Evolutionary conservation across 2,329 filamentous ascomycete species (phyloP).

Genomic region (Colletotrichum orbiculare): DNA sequence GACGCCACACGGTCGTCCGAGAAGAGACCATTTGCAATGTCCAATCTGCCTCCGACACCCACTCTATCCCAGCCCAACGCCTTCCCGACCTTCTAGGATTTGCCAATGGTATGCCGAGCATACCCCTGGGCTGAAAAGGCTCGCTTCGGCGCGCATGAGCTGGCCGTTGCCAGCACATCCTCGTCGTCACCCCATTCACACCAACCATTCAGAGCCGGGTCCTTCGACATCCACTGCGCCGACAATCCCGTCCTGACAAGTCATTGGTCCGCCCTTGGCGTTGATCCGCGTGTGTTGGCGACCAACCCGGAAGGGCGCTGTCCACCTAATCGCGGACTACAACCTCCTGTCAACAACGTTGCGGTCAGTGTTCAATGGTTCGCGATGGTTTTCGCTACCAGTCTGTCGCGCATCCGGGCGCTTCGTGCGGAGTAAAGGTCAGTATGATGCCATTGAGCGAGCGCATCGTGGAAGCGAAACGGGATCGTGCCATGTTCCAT

Average conservation of each 20-base stretch:
- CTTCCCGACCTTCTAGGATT: constrained; percentile 1
- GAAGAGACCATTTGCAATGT: constrained; percentile 1
- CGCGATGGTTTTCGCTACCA: constrained; percentile 22
- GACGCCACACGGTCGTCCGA: constrained; percentile 13
- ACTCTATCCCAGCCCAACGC: constrained; percentile 13
- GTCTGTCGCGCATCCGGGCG: background rate
- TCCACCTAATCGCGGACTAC: constrained; percentile 4
- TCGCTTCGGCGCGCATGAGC: constrained; percentile 38
- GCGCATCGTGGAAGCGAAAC: constrained; percentile 7
- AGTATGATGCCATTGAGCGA: constrained; percentile 13
- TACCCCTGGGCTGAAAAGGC: constrained; percentile 1
- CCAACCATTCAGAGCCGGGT: constrained; percentile 31
- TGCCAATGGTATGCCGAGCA: constrained; percentile 8
- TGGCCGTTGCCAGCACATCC: constrained; percentile 43
- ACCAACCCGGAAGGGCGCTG: constrained; percentile 14
- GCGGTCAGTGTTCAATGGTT: background rate
- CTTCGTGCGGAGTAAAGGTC: constrained; percentile 5
- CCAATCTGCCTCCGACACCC: constrained; percentile 21
- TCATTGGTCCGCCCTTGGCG: constrained; percentile 32
- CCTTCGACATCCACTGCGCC: constrained; percentile 28
- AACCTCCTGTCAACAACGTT: background rate
- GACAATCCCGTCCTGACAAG: constrained; percentile 22
- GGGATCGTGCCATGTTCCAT: constrained; percentile 19
- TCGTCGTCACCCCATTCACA: constrained; percentile 34
- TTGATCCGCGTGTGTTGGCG: constrained; percentile 36